A percentile compares a stretch with the other conserved stretches of the same genome.
phyloP scores from a whole-genome alignment of 495 filamentous ascomycete species.

The Penicillium tannophilum region DNA sequence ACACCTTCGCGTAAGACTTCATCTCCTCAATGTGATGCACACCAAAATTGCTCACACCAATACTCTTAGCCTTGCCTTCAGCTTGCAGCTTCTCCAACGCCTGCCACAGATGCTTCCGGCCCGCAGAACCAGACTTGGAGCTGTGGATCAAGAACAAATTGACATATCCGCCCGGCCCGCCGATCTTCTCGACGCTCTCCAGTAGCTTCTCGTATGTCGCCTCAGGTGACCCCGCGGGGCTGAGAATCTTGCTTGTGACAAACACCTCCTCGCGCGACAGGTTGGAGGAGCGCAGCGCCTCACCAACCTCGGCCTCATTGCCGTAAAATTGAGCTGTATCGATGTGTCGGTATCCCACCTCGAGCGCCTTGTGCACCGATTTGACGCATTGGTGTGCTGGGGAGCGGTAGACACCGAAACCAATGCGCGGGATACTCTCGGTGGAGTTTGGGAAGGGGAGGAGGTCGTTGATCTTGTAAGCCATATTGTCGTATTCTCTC shows the following conservation, averaged over 20 bases:
- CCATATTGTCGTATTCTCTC: slow-evolving; percentile 29
- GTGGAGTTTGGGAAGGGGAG: slow-evolving; percentile 57
- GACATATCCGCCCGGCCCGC: slow-evolving; percentile 62
- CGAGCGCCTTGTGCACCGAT: slow-evolving; percentile 62
- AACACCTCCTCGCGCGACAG: slow-evolving; percentile 61
- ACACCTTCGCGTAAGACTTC: slow-evolving; percentile 61
- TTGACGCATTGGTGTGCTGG: slow-evolving; percentile 50
- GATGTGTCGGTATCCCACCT: slow-evolving; percentile 69
- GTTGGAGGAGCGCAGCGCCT: slow-evolving; percentile 56
- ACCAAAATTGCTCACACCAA: slow-evolving; percentile 74
- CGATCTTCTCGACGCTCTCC: slow-evolving; percentile 63
- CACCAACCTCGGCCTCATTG: slow-evolving; percentile 68
- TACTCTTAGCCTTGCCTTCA: slow-evolving; percentile 60
- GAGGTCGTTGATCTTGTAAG: slow-evolving; percentile 51
- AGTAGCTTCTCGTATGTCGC: slow-evolving; percentile 59
- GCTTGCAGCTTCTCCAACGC: slow-evolving; percentile 62
- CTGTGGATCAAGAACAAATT: slow-evolving; percentile 73
- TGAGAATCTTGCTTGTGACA: slow-evolving; percentile 68
- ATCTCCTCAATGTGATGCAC: slow-evolving; percentile 62
- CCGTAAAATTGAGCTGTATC: slow-evolving; percentile 73
- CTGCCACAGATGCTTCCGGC: slow-evolving; percentile 63
- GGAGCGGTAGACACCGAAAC: slow-evolving; percentile 73
- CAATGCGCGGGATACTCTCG: slow-evolving; percentile 64
- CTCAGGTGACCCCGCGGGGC: slow-evolving; percentile 56
- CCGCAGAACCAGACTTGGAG: slow-evolving; percentile 53